Conservation (phyloP, 257 asterid genomes). For the Solanum pinnatisectum region DNA sequence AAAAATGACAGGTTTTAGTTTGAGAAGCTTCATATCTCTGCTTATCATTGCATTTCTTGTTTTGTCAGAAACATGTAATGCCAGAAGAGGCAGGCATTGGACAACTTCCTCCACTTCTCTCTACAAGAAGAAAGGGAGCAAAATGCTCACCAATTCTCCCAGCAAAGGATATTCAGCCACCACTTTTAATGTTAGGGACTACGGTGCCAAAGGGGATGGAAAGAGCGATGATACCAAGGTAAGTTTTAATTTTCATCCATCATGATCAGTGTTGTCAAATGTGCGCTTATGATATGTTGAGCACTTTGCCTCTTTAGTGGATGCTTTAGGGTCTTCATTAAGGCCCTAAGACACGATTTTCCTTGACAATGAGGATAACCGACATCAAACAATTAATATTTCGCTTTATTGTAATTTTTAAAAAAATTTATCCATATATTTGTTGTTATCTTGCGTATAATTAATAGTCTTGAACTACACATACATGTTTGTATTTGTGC, state of each 20-base stretch:
- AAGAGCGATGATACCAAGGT: slow-evolving; percentile 84
- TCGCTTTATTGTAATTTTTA: background rate
- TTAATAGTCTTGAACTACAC: background rate
- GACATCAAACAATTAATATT: background rate
- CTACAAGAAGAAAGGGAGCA: slow-evolving; percentile 46
- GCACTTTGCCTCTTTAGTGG: background rate
- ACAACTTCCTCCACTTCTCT: slow-evolving; percentile 24
- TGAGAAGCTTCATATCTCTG: slow-evolving; percentile 34
- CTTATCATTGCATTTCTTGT: slow-evolving; percentile 28
- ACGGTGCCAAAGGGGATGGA: slow-evolving; percentile 94
- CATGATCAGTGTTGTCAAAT: background rate
- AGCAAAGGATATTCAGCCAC: background rate
- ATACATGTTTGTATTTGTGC: background rate
- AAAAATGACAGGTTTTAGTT: slow-evolving; percentile 35
- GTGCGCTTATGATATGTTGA: background rate
- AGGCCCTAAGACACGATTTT: background rate
- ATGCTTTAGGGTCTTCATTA: background rate
- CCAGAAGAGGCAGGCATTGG: slow-evolving; percentile 42
- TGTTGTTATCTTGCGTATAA: too few species aligned
- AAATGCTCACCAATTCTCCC: background rate
- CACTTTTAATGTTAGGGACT: slow-evolving; percentile 41
- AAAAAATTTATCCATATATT: too few species aligned
- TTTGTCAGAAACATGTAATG: slow-evolving; percentile 50
- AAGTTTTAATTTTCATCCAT: background rate
- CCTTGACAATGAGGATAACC: background rate